These are phyloP conservation scores for Podospora australis DNA, from an alignment of 495 filamentous ascomycete species.

Conservation along the genomic window DNA sequence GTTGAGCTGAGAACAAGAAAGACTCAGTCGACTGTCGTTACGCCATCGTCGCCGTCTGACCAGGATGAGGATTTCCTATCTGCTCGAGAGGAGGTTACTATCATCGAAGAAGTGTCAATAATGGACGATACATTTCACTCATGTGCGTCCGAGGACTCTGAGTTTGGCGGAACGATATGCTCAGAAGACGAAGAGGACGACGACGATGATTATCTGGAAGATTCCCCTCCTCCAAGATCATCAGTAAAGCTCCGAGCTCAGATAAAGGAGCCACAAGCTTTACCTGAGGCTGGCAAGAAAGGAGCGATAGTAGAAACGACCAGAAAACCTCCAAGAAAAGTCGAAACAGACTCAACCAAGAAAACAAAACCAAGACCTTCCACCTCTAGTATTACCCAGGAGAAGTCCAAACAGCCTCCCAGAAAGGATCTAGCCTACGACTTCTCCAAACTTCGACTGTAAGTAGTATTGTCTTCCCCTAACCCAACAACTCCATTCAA, in stretches of 20 bases:
- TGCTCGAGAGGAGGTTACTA: slow-evolving; percentile 18
- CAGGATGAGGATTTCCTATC: slow-evolving; percentile 13
- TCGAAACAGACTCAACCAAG: not conserved
- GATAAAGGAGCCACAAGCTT: not conserved
- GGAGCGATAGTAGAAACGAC: not conserved
- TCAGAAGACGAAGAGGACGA: slow-evolving; percentile 14
- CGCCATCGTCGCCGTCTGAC: slow-evolving; percentile 10
- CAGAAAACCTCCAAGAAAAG: not conserved
- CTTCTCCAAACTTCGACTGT: slow-evolving; percentile 21
- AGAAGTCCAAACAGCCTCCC: not conserved
- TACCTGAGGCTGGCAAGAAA: not conserved
- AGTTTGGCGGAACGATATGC: not conserved
- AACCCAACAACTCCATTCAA: not conserved
- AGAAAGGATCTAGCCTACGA: slow-evolving; percentile 18
- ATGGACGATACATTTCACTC: slow-evolving; percentile 14
- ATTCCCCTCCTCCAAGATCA: not conserved
- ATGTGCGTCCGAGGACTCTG: slow-evolving; percentile 7
- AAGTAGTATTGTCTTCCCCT: not conserved
- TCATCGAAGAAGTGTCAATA: slow-evolving; percentile 19
- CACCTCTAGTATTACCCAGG: not conserved
- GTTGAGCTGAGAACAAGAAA: slow-evolving; percentile 19
- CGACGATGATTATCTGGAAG: not conserved
- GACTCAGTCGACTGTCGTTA: slow-evolving; percentile 7
- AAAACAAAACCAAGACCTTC: not conserved
- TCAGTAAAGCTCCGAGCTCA: not conserved